Percentiles rank a stretch among this genome's conserved stretches.
phyloP scores from a whole-genome alignment of 495 filamentous ascomycete species.

The Lasiosphaeria ovina region DNA sequence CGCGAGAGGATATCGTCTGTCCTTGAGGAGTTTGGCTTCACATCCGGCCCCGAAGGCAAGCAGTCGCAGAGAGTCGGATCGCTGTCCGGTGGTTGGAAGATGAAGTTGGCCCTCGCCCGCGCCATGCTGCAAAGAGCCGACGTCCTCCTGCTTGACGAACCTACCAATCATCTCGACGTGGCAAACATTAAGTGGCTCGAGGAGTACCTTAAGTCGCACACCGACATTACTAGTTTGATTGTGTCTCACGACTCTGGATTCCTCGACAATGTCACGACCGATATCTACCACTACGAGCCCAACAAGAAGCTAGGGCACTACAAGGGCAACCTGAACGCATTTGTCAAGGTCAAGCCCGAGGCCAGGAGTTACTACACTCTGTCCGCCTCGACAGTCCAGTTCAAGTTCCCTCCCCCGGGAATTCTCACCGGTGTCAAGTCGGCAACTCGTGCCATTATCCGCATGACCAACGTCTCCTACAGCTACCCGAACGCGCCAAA shows the following conservation, averaged over 20 bases:
- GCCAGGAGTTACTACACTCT: slow-evolving; percentile 98
- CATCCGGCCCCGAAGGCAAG: slow-evolving; percentile 79
- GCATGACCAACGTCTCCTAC: slow-evolving; percentile 88
- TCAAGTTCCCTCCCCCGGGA: slow-evolving; percentile 96
- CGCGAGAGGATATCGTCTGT: slow-evolving; percentile 77
- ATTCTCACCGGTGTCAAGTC: slow-evolving; percentile 96
- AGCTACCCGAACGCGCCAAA: slow-evolving; percentile 84
- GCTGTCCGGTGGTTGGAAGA: slow-evolving; percentile 99
- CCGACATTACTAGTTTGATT: slow-evolving; percentile 95
- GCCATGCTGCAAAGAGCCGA: slow-evolving; percentile 97
- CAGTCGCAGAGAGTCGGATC: slow-evolving; percentile 88
- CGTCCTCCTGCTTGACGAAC: slow-evolving; percentile 94
- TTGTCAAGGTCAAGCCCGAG: slow-evolving; percentile 92
- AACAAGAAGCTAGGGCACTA: slow-evolving; percentile 94
- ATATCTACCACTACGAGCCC: slow-evolving; percentile 98
- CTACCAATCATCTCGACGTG: slow-evolving; percentile 97
- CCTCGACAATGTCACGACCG: slow-evolving; percentile 94
- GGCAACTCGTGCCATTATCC: slow-evolving; percentile 84
- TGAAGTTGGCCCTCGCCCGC: slow-evolving; percentile 96
- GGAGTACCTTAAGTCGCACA: slow-evolving; percentile 91
- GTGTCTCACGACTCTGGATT: slow-evolving; percentile 98
- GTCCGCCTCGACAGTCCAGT: slow-evolving; percentile 82
- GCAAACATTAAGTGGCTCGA: slow-evolving; percentile 95
- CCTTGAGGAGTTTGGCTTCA: slow-evolving; percentile 90
- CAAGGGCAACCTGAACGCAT: slow-evolving; percentile 89